Evolutionary conservation across 129 eudicot genomes (phyloP).

Genomic region (Pulicaria dysenterica): DNA sequence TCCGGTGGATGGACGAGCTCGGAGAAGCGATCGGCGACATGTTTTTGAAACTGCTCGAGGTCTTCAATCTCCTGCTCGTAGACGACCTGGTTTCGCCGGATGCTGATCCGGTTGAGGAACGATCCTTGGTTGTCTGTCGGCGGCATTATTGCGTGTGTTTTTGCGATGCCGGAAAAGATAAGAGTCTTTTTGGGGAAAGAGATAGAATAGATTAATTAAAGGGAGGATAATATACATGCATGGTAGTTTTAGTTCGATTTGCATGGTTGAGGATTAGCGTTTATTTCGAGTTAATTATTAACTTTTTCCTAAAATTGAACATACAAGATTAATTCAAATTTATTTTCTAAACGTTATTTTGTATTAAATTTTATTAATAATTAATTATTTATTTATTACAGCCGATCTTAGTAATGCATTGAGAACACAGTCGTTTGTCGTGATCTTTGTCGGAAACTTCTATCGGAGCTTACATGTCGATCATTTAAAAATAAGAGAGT

Average conservation of each 20-base stretch:
- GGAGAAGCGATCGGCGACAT: conserved; percentile 71
- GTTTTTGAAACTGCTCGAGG: conserved; percentile 70
- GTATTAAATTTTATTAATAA: too few species aligned
- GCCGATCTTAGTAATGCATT: too few species aligned
- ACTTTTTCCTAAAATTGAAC: background rate
- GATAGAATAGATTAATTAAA: background rate
- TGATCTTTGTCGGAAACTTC: too few species aligned
- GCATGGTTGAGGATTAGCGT: conserved; percentile 21
- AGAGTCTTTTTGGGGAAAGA: background rate
- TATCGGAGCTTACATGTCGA: too few species aligned
- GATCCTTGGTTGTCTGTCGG: conserved; percentile 68
- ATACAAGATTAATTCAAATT: background rate
- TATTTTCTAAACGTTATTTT: background rate
- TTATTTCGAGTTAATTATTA: background rate
- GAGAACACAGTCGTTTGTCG: too few species aligned
- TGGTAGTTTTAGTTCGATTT: conserved; percentile 6
- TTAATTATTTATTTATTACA: too few species aligned
- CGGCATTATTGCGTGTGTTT: conserved; percentile 48
- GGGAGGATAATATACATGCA: conserved; percentile 10
- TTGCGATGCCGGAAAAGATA: background rate
- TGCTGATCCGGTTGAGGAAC: conserved; percentile 86
- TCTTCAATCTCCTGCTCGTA: conserved; percentile 72
- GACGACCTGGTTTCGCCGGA: conserved; percentile 80
- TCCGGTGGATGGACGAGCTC: conserved; percentile 50
- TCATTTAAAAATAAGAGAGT: too few species aligned